Evolutionary conservation across 192 early-diverging fungal genomes (phyloP), one percentile per base, ranked within the genome.

Genomic region (Lunasporangiospora selenospora): DNA sequence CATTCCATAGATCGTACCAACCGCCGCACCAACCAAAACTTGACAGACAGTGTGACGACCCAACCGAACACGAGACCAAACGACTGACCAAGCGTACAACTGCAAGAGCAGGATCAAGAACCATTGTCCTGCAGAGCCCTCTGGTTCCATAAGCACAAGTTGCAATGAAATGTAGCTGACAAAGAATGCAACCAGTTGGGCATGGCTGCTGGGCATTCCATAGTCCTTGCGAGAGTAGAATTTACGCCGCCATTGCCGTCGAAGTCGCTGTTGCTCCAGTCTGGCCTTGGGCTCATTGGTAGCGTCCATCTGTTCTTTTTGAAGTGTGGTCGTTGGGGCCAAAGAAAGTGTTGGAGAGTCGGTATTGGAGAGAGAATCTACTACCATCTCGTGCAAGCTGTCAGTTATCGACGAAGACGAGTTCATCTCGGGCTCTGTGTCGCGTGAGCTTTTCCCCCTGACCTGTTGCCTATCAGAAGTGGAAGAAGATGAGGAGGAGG

Each of bases 171-270:
- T 67, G 58, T 82, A 90, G 12, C 67, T 70, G 3, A 83, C 80
- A 62, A 88, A 92, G 57, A 82, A 92, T 8, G 84, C 81, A 37
- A 90, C 83, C 52, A 87, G 81, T 52, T 92, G 88, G 21, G 86
- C 65, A 61, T 92, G 90, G 45, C 81, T 82, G 21, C 81, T 84
- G 24, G 90, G 90, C 90, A 92, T 92, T 6, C 88, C 90, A 60
- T 92, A 90, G n/a, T 80, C 75, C 12, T 77, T 71, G 2, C 65
- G 67, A 4, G 66, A 54, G 44, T 67, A 53, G 13, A 64, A 34
- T 34, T 40, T 65, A 27, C 71, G 76, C 7, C 64, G 62, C 18
- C 53, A 30, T 18, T 62, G 58, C 18, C 70, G 62, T 5, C 67
- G 78, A 38, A 64, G 58, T 5, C 76, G 62, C 12, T 56, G 53